Conservation (phyloP, 805 yeast genomes). For the Metschnikowia kofuensis region DNA sequence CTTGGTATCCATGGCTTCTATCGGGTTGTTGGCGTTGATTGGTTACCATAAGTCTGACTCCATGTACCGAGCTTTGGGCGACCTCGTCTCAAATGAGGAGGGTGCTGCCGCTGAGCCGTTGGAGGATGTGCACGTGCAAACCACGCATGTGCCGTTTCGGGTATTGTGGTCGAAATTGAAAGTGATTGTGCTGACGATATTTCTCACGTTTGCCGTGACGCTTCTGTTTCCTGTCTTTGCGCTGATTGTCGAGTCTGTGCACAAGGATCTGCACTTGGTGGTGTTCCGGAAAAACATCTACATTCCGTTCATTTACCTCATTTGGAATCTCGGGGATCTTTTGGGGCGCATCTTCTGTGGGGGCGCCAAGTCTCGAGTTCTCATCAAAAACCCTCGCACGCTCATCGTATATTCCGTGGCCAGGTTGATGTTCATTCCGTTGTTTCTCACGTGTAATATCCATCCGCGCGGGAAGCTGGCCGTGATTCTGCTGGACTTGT, state of each 20-base stretch:
- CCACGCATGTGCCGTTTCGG: constrained; percentile 53
- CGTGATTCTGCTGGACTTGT: constrained; percentile 52
- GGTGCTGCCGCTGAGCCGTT: constrained; percentile 12
- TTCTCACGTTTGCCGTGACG: constrained; percentile 70
- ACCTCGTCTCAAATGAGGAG: constrained; percentile 10
- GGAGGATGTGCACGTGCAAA: constrained; percentile 16
- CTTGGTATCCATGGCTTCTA: constrained; percentile 41
- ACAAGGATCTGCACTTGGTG: constrained; percentile 18
- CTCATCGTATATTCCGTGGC: constrained; percentile 54
- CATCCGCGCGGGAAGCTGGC: constrained; percentile 36
- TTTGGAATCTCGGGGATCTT: constrained; percentile 91
- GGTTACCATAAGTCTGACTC: constrained; percentile 26
- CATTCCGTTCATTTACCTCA: constrained; percentile 73
- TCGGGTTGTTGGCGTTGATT: constrained; percentile 37
- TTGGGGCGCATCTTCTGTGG: constrained; percentile 73
- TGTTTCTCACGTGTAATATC: constrained; percentile 67
- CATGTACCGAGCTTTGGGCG: constrained; percentile 20
- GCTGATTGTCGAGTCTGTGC: constrained; percentile 53
- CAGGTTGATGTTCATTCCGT: constrained; percentile 63
- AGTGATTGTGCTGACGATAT: constrained; percentile 64
- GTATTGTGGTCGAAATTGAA: constrained; percentile 61
- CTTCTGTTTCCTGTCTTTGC: constrained; percentile 90
- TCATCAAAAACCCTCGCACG: constrained; percentile 39
- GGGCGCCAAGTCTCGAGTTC: constrained; percentile 18
- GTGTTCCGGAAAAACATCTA: constrained; percentile 45